phyloP scores from a whole-genome alignment of 75 land plant genomes.

The Selaginella moellendorffii region DNA sequence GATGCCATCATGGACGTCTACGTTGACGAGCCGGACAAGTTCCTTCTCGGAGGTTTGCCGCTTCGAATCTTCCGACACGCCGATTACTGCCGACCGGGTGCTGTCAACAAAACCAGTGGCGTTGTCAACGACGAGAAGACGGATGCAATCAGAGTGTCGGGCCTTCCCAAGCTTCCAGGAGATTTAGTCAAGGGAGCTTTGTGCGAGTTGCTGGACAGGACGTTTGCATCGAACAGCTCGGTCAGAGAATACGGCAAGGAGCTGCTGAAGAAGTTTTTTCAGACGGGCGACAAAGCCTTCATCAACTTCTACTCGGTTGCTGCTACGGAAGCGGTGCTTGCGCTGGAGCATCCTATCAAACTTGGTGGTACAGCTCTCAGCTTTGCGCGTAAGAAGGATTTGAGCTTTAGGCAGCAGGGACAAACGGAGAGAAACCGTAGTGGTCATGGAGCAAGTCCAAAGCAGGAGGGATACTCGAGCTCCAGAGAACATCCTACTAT shows the following conservation, averaged over 20 bases:
- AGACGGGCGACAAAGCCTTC: background rate
- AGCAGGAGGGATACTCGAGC: background rate
- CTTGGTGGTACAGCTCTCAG: background rate
- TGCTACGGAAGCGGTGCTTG: background rate
- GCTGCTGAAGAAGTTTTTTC: background rate
- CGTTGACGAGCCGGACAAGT: background rate
- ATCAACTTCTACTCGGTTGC: background rate
- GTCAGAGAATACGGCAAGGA: background rate
- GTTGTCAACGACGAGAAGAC: background rate
- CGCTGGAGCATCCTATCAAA: background rate
- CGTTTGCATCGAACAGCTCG: background rate
- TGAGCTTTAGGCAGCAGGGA: too few species aligned
- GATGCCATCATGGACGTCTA: background rate
- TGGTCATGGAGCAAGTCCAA: background rate
- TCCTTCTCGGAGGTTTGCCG: background rate
- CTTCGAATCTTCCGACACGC: background rate
- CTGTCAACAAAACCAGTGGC: background rate
- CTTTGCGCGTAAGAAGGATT: background rate
- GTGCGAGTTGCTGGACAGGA: background rate
- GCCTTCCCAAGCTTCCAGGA: background rate
- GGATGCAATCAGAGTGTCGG: background rate
- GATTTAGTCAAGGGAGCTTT: background rate
- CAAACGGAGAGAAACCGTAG: too few species aligned
- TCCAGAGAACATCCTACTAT: background rate
- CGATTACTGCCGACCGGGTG: background rate